Base-by-base conservation (phyloP, 345 rosid species). In the Stellera chamaejasme region DNA sequence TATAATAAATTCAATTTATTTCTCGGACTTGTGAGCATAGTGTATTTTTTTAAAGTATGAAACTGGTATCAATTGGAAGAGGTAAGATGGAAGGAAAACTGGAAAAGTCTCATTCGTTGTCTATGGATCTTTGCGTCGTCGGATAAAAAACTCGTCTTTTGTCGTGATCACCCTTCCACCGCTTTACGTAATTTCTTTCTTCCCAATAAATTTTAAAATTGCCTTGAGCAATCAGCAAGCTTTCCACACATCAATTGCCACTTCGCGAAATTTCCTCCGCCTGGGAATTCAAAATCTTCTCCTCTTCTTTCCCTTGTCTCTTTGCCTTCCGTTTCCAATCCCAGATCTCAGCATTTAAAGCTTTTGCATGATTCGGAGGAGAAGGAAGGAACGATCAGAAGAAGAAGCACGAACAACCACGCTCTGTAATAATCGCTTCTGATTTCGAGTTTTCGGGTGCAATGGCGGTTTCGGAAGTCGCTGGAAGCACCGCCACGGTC, bases 401-500 rank as follows among this genome's bases (percentile, higher is more conserved):
- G 50, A 6, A 10, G 7, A 14, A 8, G 25, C 23, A 48, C 53
- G 15, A 6, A 3, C 53, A 4, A 10, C 12, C 10, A 8, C 23
- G 16, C 26, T 50, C 39, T 32, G 3, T 32, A 32, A 5, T 3
- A 8, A 32, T 4, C 39, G 7, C 39, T 32, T 32, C 39, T 32
- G 39, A 32, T 32, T 32, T 32, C 7, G 39, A 8, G 5, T 32
- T 32, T 32, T 8, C 39, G 39, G 5, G 39, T 32, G 39, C 9
- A 50, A 72, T 77, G 82, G 69, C 73, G 62, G 45, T 65, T 25
- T 44, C 63, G 44, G 64, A 61, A 56, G 43, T 51, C 52, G 15
- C 32, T 25, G 56, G 62, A 25, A 42, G 43, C 46, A 11, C 45
- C 63, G 47, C 45, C 16, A 51, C 66, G 23, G 19, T 53, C 13